Conservation (phyloP, 805 yeast genomes). For the Yamadazyma philogaea region DNA sequence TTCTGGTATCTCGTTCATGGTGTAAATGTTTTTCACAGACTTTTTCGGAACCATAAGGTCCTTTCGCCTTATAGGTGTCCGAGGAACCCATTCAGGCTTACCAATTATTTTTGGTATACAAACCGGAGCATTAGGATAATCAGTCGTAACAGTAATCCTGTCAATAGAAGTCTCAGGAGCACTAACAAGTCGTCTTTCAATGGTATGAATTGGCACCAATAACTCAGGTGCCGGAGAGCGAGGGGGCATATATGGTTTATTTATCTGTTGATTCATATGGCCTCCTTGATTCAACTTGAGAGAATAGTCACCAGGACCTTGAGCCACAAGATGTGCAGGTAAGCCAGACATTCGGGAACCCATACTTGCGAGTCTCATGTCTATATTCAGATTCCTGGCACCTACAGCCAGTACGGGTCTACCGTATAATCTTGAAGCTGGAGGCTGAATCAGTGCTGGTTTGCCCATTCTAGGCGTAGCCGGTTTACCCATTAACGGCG, state of each 20-base stretch:
- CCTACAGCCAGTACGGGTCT: constrained; percentile 19
- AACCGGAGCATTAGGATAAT: constrained; percentile 17
- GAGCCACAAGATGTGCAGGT: constrained; percentile 22
- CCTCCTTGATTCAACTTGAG: constrained; percentile 20
- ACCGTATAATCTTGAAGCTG: constrained; percentile 37
- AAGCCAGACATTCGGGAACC: constrained; percentile 17
- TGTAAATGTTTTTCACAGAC: constrained; percentile 60
- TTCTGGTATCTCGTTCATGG: constrained; percentile 82
- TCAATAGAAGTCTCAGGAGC: constrained; percentile 9
- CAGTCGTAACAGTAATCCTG: constrained; percentile 9
- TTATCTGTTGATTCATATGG: constrained; percentile 5
- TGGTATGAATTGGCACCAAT: constrained; percentile 13
- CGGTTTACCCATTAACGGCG: constrained; percentile 33
- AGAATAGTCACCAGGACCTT: constrained; percentile 16
- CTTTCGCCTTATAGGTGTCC: constrained; percentile 28
- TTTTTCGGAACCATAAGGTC: constrained; percentile 36
- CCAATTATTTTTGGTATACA: constrained; percentile 31
- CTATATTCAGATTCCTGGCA: constrained; percentile 17
- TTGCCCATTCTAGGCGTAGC: constrained; percentile 42
- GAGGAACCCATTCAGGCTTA: constrained; percentile 29
- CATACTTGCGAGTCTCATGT: constrained; percentile 21
- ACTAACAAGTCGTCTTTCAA: constrained; percentile 1
- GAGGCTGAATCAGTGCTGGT: constrained; percentile 45
- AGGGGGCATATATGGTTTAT: constrained; percentile 17
- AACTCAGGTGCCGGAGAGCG: constrained; percentile 35